These are phyloP conservation scores for Pythium coloratum DNA, from an alignment of 352 stramenopile species.

Conservation along the genomic window DNA sequence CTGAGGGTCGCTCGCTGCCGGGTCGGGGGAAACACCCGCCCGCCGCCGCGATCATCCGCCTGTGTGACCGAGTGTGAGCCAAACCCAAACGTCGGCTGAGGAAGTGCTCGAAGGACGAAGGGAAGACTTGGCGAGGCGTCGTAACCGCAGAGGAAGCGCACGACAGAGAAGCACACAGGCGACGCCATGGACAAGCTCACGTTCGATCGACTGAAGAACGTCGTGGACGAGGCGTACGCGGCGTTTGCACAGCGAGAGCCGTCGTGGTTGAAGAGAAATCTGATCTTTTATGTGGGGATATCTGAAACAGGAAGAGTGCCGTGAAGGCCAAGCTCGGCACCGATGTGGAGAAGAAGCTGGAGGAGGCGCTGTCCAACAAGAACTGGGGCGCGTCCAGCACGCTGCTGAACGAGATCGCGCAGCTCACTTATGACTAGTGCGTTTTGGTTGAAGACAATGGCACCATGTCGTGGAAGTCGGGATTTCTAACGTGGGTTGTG, in stretches of 20 bases:
- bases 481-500: constrained; percentile 4
- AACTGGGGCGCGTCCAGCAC: constrained; percentile 99
- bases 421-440: constrained; percentile 96
- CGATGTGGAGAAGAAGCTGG: constrained; percentile 87
- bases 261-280: constrained; percentile 1
- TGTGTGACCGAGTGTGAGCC: neutral
- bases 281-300: neutral
- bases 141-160: neutral
- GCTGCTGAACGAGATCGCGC: constrained; percentile 97
- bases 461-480: neutral
- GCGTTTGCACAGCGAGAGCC: neutral
- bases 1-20: constrained; percentile 21
- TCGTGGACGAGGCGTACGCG: constrained; percentile 86
- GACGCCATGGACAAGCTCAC: constrained; percentile 79
- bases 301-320: constrained; percentile 62
- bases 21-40: neutral
- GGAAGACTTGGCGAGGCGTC: neutral
- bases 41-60: neutral
- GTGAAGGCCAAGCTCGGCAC: constrained; percentile 88
- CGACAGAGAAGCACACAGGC: constrained; percentile 7
- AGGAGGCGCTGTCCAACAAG: constrained; percentile 98
- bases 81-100: neutral
- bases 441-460: constrained; percentile 8
- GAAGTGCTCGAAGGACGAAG: constrained; percentile 7
- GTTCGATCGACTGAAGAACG: constrained; percentile 86